Evolutionary conservation across 1,139 yeast species (phyloP).

Genomic region (Kodamaea derodonti): DNA sequence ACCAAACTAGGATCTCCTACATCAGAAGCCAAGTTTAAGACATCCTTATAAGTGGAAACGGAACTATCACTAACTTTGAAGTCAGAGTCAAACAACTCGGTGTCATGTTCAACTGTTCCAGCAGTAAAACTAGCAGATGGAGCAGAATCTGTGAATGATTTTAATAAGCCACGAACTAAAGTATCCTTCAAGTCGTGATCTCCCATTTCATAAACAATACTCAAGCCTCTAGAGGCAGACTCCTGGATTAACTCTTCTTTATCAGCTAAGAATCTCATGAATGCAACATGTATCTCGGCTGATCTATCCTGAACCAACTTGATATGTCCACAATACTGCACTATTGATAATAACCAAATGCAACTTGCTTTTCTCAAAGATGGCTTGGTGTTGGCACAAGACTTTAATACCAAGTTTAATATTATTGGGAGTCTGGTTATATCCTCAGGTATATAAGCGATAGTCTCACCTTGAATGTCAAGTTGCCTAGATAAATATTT

Average conservation of each 20-base stretch:
- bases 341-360: constrained; percentile 79
- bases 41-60: constrained; percentile 83
- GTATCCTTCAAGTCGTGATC: constrained; percentile 64
- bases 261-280: constrained; percentile 73
- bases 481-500: constrained; percentile 46
- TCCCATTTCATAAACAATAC: constrained; percentile 78
- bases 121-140: constrained; percentile 49
- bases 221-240: constrained; percentile 84
- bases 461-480: constrained; percentile 43
- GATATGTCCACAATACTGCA: constrained; percentile 64
- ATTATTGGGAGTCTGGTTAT: constrained; percentile 30
- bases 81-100: constrained; percentile 84
- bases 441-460: constrained; percentile 17
- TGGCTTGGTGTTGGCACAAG: constrained; percentile 68
- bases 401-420: constrained; percentile 44
- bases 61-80: constrained; percentile 81
- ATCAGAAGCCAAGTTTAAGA: constrained; percentile 81
- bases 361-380: constrained; percentile 71
- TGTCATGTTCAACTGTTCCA: constrained; percentile 74
- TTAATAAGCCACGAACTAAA: constrained; percentile 69
- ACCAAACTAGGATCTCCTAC: constrained; percentile 95
- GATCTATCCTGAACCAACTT: constrained; percentile 41
- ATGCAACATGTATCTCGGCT: constrained; percentile 61
- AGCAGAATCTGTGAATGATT: constrained; percentile 72
- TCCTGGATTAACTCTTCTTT: constrained; percentile 86